Evolutionary conservation across 352 stramenopile genomes (phyloP), one percentile per base, ranked within the genome.

Genomic region (Pelagophyceae sp.): DNA sequence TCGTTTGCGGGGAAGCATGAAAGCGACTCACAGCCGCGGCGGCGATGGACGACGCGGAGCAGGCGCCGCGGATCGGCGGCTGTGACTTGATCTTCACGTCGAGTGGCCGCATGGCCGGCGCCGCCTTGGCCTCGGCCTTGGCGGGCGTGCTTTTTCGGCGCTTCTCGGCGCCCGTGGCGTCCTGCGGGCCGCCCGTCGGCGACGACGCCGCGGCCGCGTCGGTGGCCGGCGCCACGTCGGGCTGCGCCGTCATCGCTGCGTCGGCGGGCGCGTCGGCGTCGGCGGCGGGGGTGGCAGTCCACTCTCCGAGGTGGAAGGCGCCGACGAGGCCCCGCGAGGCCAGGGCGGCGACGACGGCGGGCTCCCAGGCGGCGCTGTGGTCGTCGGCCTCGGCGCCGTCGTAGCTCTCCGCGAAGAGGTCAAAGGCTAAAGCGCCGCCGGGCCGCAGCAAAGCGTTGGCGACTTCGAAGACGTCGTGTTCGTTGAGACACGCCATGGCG

Each of bases 381-480:
- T 72, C 64, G 64, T 27, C 19, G 64, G 37, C 6, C 19, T 50
- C 31, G 6, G 58, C 31, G 58, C 15, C 15, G 11, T 15, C 58
- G 58, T 67, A 67, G 15, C 11, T 17, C 58, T 67, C 58, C 23
- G 15, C 5, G 15, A 5, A n/a, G 58, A 72, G 64, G 64, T 72
- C 64, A 31, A 72, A 50, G 64, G 35, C 64, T 19, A 72, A n/a
- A 32, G 32, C 31, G 64, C 64, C 64, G 64, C 64, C 64, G 15
- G 64, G 64, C 35, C 35, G 31, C 6, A 72, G 35, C 6, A 72
- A 32, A 15, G 64, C 64, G 15, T 19, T 32, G 32, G 64, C 64
- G 3, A 31, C 35, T 32, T 72, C 64, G 64, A 72, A 50, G 15
- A 72, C 35, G 64, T 72, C 64, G 64, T 72, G 64, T 11, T 72